Conservation (phyloP, 2,329 filamentous ascomycete genomes). For the Magnaporthiopsis rhizophila region DNA sequence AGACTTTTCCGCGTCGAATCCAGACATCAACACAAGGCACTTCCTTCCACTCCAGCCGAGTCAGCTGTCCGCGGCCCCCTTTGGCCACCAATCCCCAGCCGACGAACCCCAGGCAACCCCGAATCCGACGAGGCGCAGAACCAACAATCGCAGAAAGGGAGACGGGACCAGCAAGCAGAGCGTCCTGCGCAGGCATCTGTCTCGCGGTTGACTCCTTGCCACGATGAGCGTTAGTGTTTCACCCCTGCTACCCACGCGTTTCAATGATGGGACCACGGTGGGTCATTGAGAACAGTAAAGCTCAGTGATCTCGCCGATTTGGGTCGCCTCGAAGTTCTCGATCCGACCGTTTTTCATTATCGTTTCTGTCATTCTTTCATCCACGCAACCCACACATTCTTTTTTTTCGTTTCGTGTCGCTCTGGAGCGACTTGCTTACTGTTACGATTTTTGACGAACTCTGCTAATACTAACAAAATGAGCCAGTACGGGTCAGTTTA, state of each 20-base stretch:
- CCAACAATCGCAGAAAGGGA: not conserved
- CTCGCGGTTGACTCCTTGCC: conserved; percentile 8
- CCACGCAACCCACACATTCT: not conserved
- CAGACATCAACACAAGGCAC: not conserved
- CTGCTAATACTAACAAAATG: conserved; percentile 29
- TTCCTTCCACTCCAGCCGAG: not conserved
- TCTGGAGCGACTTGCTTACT: conserved; percentile 1
- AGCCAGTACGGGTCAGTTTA: conserved; percentile 47
- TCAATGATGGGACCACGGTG: conserved; percentile 13
- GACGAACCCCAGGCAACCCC: not conserved
- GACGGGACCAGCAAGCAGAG: not conserved
- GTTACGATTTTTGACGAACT: not conserved
- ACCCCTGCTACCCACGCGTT: conserved; percentile 14
- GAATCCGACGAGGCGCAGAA: not conserved
- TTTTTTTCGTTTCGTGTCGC: not conserved
- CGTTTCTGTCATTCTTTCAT: conserved; percentile 1
- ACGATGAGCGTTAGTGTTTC: conserved; percentile 44
- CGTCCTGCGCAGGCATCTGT: not conserved
- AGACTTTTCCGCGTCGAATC: not conserved
- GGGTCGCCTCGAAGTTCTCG: not conserved
- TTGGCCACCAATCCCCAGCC: not conserved
- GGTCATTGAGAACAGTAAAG: conserved; percentile 1
- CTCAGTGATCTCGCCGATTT: not conserved
- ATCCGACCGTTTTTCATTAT: not conserved
- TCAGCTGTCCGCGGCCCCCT: not conserved